phyloP scores from a whole-genome alignment of 768 basidiomycete genomes.

The Lentinula sp. region DNA sequence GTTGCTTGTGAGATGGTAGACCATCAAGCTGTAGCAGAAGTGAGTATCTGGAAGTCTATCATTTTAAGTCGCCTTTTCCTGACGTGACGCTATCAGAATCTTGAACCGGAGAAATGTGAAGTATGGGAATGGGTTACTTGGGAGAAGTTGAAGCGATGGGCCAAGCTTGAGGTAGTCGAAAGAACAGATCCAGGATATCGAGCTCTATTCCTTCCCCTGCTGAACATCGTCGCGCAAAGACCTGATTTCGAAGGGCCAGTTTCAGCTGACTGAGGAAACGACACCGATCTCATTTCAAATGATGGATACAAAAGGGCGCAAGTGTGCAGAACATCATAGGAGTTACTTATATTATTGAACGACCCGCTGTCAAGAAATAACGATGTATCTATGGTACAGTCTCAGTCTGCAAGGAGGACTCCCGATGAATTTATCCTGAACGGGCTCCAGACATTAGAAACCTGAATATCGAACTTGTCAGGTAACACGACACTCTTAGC shows the following conservation, averaged over 20 bases:
- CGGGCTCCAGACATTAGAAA: background rate
- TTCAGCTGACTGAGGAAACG: no score
- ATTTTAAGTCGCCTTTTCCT: background rate
- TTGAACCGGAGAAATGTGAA: background rate
- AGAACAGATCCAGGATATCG: background rate
- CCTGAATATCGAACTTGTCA: background rate
- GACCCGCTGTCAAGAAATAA: no score
- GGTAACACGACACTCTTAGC: background rate
- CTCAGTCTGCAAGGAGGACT: background rate
- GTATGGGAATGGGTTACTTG: constrained; percentile 3
- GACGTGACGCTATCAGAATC: background rate
- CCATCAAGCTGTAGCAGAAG: background rate
- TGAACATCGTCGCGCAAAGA: background rate
- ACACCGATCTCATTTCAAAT: background rate
- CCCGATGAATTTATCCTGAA: background rate
- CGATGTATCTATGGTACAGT: no score
- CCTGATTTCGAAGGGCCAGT: background rate
- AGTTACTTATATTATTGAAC: no score
- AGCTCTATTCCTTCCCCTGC: background rate
- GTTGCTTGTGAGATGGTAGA: background rate
- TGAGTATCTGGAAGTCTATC: background rate
- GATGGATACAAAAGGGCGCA: background rate
- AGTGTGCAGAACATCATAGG: no score
- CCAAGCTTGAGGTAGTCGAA: background rate
- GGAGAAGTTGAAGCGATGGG: background rate